A percentile compares a stretch with the other conserved stretches of the same genome.
These are phyloP conservation scores for Neurospora sp. DNA, from an alignment of 2,329 filamentous ascomycete species.

Conservation along the genomic window DNA sequence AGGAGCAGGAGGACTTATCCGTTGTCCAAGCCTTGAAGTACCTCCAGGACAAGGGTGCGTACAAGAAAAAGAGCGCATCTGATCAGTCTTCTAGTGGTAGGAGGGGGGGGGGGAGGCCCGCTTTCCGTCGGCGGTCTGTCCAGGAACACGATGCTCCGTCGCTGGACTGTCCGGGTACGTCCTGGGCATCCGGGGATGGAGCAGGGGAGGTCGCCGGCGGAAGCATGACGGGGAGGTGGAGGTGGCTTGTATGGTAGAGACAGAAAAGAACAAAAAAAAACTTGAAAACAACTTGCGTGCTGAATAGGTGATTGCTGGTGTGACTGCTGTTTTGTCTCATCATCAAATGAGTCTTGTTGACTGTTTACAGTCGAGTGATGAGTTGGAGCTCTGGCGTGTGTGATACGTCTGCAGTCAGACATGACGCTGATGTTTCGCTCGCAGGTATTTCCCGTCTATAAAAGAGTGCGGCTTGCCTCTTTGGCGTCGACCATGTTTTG, in stretches of 20 bases:
- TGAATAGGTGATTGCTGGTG: neutral
- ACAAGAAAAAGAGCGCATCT: slow-evolving; percentile 23
- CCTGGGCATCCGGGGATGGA: neutral
- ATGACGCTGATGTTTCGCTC: neutral
- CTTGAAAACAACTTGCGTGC: neutral
- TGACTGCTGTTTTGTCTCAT: neutral
- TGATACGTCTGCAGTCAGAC: neutral
- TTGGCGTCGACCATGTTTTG: neutral
- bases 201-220: neutral
- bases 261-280: neutral
- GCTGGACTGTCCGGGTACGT: neutral
- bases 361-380: neutral
- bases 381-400: neutral
- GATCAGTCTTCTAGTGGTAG: slow-evolving; percentile 3
- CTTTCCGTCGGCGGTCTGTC: neutral
- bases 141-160: neutral
- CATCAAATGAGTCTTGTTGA: neutral
- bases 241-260: neutral
- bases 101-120: too few relatives aligned
- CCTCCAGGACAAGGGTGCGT: slow-evolving; percentile 48
- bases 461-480: neutral
- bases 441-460: neutral
- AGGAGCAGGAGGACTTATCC: slow-evolving; percentile 56
- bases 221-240: neutral
- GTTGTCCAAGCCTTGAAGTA: slow-evolving; percentile 54